phyloP scores from a whole-genome alignment of 2,329 filamentous ascomycete species.

The Colletotrichum liriopes region DNA sequence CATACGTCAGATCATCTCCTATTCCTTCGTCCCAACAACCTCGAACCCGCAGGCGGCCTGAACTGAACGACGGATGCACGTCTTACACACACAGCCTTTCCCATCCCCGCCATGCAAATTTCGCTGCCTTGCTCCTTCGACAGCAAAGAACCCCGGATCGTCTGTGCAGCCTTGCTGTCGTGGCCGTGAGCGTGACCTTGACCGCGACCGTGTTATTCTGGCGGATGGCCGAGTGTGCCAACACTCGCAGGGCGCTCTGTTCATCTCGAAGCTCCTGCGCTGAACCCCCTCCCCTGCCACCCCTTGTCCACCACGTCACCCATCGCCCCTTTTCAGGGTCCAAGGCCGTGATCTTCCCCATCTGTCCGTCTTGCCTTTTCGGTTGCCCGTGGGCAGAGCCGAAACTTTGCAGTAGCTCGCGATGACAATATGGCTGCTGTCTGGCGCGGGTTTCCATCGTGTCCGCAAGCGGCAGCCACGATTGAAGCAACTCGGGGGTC shows the following conservation, averaged over 20 bases:
- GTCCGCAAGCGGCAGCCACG: slow-evolving; percentile 14
- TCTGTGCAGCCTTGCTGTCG: slow-evolving; percentile 30
- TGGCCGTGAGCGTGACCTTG: slow-evolving; percentile 34
- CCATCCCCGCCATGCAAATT: slow-evolving; percentile 29
- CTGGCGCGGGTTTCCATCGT: background rate
- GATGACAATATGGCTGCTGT: slow-evolving; percentile 2
- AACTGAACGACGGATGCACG: slow-evolving; percentile 15
- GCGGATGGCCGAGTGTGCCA: slow-evolving; percentile 2
- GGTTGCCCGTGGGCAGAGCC: slow-evolving; percentile 12
- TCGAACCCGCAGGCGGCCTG: background rate
- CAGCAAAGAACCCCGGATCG: background rate
- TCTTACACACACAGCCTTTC: slow-evolving; percentile 17
- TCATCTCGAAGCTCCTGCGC: slow-evolving; percentile 18
- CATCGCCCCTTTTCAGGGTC: slow-evolving; percentile 19
- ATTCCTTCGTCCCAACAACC: slow-evolving; percentile 4
- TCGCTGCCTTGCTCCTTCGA: slow-evolving; percentile 26
- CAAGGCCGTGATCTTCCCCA: background rate
- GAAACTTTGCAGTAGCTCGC: slow-evolving; percentile 4
- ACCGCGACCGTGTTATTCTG: background rate
- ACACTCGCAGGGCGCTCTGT: slow-evolving; percentile 15
- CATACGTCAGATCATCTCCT: slow-evolving; percentile 41
- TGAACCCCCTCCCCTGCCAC: background rate
- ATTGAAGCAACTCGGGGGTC: slow-evolving; percentile 6
- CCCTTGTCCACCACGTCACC: slow-evolving; percentile 31
- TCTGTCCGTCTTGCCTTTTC: background rate